A percentile compares a stretch with the other conserved stretches of the same genome.
phyloP scores from a whole-genome alignment of 805 yeast genomes.

The Lipomyces yamadae region DNA sequence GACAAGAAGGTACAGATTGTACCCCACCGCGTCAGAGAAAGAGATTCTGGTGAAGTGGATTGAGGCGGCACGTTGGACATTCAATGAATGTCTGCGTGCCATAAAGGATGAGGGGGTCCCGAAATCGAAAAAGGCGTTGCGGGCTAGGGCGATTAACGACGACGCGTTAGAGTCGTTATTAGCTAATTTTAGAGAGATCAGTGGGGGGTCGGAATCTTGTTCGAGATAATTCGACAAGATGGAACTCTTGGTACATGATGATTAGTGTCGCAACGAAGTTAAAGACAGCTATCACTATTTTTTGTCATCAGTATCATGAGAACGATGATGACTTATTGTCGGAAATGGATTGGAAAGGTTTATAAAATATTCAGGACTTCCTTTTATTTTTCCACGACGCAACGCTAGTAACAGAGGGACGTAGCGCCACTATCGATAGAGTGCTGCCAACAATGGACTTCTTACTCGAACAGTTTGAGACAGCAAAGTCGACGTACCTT shows the following conservation, averaged over 20 bases:
- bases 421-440: conserved; percentile 1
- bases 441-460: conserved; percentile 9
- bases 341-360: neutral
- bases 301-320: conserved; percentile 2
- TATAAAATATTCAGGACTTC: neutral
- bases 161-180: too few species aligned
- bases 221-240: conserved; percentile 4
- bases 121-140: too few species aligned
- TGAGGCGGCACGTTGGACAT: too few species aligned
- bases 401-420: neutral
- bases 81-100: too few species aligned
- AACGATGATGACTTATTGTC: neutral
- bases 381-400: neutral
- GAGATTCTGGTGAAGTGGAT: too few species aligned
- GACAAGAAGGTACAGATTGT: too few species aligned
- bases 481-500: neutral
- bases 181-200: neutral
- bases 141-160: too few species aligned
- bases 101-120: too few species aligned
- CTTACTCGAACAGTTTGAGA: conserved; percentile 11
- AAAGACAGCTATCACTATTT: neutral
- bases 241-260: conserved; percentile 15
- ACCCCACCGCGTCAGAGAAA: too few species aligned
- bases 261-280: neutral
- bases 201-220: neutral